Evolutionary conservation across 2,329 filamentous ascomycete species (phyloP), one percentile per base, ranked within the genome.

Genomic region (Penicillium sp.): DNA sequence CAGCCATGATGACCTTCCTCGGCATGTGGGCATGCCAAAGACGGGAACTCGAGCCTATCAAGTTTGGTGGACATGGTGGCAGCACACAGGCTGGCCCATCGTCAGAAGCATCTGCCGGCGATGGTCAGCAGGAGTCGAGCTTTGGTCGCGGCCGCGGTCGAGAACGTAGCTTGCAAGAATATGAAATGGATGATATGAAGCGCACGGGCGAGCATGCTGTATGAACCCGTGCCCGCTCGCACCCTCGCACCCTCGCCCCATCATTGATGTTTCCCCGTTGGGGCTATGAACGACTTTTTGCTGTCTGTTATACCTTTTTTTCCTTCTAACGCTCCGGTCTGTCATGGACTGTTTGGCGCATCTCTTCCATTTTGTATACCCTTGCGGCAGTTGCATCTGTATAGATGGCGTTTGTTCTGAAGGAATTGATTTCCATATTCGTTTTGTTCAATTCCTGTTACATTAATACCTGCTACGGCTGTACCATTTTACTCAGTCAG

Each of bases 21-120:
- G 90, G 88, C 4, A 84, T 94, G 33, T 97, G 91, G 87, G 87
- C 84, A 3, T 97, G 91, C 66, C 88, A 84, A 63, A 94, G 89
- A 76, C 79, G 91, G 53, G 93, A 98, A 70, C 73, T 98, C 49
- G 79, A 82, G 62, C 91, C 93, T 10, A 94, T 97, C 60, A 84
- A 81, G 52, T 96, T 97, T 64, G 88, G 88, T 19, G 84, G 84
- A 2, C 61, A 63, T n/a, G 58, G 52, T 10, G 53, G 57, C 33
- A 59, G 55, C 31, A 58, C 51, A 28, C 53, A 57, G 39, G 41
- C 52, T 21, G 49, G 49, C 15, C 49, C 54, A 15, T 53, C 54
- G 3, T 55, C 54, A n/a, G 53, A 51, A 28, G 52, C 49, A 26
- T 33, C 31, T 35, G 47, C 31, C 43, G 54, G 17, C 7, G 56